phyloP scores from a whole-genome alignment of 768 basidiomycete species.

The Mycena galericulata region DNA sequence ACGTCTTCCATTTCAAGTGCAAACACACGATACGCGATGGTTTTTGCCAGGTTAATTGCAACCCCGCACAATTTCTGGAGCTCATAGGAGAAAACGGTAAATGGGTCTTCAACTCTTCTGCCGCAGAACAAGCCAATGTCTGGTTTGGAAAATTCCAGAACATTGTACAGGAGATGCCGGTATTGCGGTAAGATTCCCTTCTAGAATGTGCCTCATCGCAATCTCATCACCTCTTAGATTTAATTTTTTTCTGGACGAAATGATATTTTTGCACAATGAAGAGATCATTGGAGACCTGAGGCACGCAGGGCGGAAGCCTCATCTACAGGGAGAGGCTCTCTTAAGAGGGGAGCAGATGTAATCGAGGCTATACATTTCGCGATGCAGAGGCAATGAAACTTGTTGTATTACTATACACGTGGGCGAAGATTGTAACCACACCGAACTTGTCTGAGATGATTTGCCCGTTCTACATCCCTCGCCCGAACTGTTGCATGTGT shows the following conservation, averaged over 20 bases:
- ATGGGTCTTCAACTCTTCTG: slow-evolving; percentile 48
- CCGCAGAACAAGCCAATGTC: slow-evolving; percentile 42
- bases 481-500: not conserved
- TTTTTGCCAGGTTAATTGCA: not conserved
- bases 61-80: not conserved
- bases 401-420: too few species aligned
- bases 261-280: too few species aligned
- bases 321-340: too few species aligned
- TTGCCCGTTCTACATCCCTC: not conserved
- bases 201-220: too few species aligned
- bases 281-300: too few species aligned
- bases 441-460: not conserved
- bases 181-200: slow-evolving; percentile 4
- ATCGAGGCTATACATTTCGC: too few species aligned
- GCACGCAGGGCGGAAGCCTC: too few species aligned
- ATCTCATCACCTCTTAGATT: too few species aligned
- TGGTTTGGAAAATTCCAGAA: slow-evolving; percentile 40
- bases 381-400: too few species aligned
- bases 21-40: not conserved
- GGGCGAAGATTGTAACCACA: not conserved
- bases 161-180: slow-evolving; percentile 39
- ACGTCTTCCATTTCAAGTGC: slow-evolving; percentile 1
- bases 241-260: too few species aligned
- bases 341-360: too few species aligned
- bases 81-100: slow-evolving; percentile 15